Evolutionary conservation across 2,329 filamentous ascomycete genomes (phyloP).

Genomic region (Fusarium zealandicum): DNA sequence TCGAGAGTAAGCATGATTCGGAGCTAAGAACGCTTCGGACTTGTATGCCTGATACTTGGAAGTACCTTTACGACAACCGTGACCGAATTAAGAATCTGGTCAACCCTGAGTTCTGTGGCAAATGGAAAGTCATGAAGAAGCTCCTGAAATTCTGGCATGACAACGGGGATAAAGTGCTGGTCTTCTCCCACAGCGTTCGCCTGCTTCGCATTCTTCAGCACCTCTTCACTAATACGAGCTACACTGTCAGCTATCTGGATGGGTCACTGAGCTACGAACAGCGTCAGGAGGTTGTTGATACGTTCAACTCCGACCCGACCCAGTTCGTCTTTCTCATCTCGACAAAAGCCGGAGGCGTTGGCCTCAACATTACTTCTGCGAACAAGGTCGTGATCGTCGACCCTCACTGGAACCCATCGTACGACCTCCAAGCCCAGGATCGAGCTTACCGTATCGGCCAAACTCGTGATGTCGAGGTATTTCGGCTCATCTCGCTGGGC

Average conservation of each 20-base stretch:
- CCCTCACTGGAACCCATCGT: slow-evolving; percentile 96
- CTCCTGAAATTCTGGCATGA: slow-evolving; percentile 88
- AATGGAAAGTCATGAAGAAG: slow-evolving; percentile 91
- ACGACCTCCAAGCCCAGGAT: slow-evolving; percentile 95
- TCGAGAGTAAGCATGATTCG: slow-evolving; percentile 76
- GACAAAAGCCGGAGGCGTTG: slow-evolving; percentile 90
- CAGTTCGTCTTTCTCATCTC: slow-evolving; percentile 97
- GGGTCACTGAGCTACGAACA: slow-evolving; percentile 85
- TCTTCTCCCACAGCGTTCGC: slow-evolving; percentile 92
- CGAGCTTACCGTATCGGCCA: slow-evolving; percentile 96
- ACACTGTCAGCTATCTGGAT: slow-evolving; percentile 90
- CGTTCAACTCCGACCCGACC: slow-evolving; percentile 85
- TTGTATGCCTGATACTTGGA: slow-evolving; percentile 78
- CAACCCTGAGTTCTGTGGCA: slow-evolving; percentile 92
- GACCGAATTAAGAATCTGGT: slow-evolving; percentile 83
- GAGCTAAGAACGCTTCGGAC: slow-evolving; percentile 77
- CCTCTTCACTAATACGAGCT: slow-evolving; percentile 86
- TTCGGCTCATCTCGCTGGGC: slow-evolving; percentile 86
- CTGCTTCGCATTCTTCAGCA: slow-evolving; percentile 84
- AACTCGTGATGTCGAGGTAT: slow-evolving; percentile 91
- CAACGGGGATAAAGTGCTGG: slow-evolving; percentile 90
- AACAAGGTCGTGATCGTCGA: slow-evolving; percentile 99
- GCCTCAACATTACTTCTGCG: slow-evolving; percentile 94
- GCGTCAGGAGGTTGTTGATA: slow-evolving; percentile 80
- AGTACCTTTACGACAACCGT: slow-evolving; percentile 73